Conservation (phyloP, 2,329 filamentous ascomycete species). For the Xylaria sp. region DNA sequence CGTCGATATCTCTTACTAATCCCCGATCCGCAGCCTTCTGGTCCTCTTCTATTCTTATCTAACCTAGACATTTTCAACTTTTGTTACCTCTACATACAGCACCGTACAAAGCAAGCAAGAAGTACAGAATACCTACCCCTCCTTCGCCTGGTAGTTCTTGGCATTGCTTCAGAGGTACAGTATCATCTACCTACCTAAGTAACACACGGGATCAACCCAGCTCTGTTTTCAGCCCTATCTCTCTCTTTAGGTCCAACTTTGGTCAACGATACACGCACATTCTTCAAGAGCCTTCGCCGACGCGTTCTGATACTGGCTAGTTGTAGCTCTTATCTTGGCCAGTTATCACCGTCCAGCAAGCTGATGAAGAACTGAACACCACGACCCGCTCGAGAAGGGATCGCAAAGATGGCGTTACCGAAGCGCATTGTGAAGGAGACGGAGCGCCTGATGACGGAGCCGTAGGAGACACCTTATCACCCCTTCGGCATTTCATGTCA, state of each 20-base stretch:
- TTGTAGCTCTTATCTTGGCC: neutral
- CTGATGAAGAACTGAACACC: neutral
- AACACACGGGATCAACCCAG: conserved; percentile 3
- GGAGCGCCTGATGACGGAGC: conserved; percentile 94
- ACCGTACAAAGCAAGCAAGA: neutral
- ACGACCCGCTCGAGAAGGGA: neutral
- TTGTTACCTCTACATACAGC: neutral
- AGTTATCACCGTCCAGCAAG: neutral
- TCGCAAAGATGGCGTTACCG: conserved; percentile 76
- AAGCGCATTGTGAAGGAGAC: conserved; percentile 99
- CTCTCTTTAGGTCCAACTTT: neutral
- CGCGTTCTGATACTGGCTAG: neutral
- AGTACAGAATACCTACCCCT: conserved; percentile 13
- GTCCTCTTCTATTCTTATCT: neutral
- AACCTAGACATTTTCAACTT: neutral
- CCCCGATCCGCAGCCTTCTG: neutral
- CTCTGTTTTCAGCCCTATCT: conserved; percentile 24
- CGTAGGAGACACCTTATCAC: conserved; percentile 68
- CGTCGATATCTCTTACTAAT: neutral
- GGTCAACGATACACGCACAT: neutral
- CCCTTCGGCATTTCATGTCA: neutral
- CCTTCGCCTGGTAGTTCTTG: conserved; percentile 27
- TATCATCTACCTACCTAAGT: neutral
- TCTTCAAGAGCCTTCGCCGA: neutral
- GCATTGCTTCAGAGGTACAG: conserved; percentile 19